These are phyloP conservation scores for Microthlaspi erraticum DNA, from an alignment of 345 rosid genomes.

Conservation along the genomic window DNA sequence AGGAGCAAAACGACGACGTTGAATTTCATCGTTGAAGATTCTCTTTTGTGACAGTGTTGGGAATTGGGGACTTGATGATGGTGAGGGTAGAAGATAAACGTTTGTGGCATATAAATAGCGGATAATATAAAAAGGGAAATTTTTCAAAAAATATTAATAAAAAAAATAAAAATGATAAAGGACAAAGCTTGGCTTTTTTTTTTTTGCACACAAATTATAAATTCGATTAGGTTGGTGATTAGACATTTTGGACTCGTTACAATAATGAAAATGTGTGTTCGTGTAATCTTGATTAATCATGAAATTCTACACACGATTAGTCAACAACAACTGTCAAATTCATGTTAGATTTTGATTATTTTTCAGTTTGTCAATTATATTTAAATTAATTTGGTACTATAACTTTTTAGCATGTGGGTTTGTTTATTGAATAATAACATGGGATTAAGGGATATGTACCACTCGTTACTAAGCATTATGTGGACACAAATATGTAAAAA, in stretches of 20 bases:
- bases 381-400: background rate
- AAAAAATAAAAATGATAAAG: background rate
- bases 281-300: slow-evolving; percentile 40
- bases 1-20: slow-evolving; percentile 41
- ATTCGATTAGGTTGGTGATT: slow-evolving; percentile 27
- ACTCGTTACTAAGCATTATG: slow-evolving; percentile 5
- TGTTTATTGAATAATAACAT: slow-evolving; percentile 36
- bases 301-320: slow-evolving; percentile 15
- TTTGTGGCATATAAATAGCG: slow-evolving; percentile 31
- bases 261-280: slow-evolving; percentile 26
- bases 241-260: slow-evolving; percentile 27
- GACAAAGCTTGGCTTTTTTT: slow-evolving; percentile 29
- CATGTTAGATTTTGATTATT: background rate
- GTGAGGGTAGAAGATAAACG: slow-evolving; percentile 36
- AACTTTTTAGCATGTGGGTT: slow-evolving; percentile 27
- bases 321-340: slow-evolving; percentile 28
- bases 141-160: background rate
- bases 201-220: background rate
- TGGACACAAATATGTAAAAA: slow-evolving; percentile 36
- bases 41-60: slow-evolving; percentile 34
- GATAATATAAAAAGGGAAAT: background rate
- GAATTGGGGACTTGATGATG: slow-evolving; percentile 27
- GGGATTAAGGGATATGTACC: slow-evolving; percentile 6
- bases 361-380: background rate
- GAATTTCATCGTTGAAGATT: slow-evolving; percentile 32